These are phyloP conservation scores for Colletotrichum paranaense DNA, from an alignment of 2,329 filamentous ascomycete genomes.

Conservation along the genomic window DNA sequence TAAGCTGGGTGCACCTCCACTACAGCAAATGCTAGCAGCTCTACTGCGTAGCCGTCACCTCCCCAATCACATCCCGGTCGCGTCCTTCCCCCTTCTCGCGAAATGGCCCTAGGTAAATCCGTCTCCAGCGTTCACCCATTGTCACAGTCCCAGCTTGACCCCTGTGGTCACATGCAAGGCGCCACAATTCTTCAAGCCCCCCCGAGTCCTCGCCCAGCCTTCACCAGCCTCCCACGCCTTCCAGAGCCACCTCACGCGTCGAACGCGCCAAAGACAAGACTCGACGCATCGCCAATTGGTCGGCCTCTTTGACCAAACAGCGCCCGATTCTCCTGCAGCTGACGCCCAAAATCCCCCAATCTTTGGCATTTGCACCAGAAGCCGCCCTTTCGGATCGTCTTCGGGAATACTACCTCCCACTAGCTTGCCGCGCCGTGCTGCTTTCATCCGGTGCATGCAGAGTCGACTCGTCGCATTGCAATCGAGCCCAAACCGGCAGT, in stretches of 20 bases:
- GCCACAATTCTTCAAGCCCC: conserved; percentile 33
- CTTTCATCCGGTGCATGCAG: conserved; percentile 25
- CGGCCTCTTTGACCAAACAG: conserved; percentile 28
- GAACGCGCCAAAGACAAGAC: conserved; percentile 31
- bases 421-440: conserved; percentile 16
- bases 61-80: conserved; percentile 12
- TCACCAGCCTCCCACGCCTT: conserved; percentile 25
- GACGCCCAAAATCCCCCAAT: conserved; percentile 17
- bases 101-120: conserved; percentile 4
- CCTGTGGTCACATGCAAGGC: conserved; percentile 32
- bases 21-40: conserved; percentile 11
- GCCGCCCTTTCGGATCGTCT: conserved; percentile 19
- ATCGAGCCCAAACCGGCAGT: conserved; percentile 18
- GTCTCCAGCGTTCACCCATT: neutral
- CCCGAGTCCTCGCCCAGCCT: conserved; percentile 1
- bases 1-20: neutral
- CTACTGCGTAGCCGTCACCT: conserved; percentile 11
- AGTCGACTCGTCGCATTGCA: conserved; percentile 22
- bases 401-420: conserved; percentile 29
- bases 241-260: conserved; percentile 29
- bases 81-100: neutral
- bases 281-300: conserved; percentile 32
- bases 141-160: conserved; percentile 17
- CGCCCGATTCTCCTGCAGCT: conserved; percentile 25
- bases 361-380: conserved; percentile 4